phyloP scores from a whole-genome alignment of 805 yeast genomes.

The Saturnispora ahearnii region DNA sequence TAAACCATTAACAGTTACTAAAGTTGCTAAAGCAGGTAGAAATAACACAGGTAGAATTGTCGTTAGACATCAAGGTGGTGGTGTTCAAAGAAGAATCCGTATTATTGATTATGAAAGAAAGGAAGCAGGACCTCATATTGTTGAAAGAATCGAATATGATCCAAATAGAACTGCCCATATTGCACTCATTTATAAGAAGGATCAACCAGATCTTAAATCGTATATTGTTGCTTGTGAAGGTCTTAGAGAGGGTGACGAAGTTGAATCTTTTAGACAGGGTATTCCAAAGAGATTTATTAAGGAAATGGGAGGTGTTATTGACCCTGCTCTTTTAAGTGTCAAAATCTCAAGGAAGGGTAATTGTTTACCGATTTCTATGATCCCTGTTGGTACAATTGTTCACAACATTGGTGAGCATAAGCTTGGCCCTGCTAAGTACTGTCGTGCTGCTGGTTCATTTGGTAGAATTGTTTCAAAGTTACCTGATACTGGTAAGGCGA shows the following conservation, averaged over 20 bases:
- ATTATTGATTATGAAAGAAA: slow-evolving; percentile 67
- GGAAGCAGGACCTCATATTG: slow-evolving; percentile 64
- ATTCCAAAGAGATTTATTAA: slow-evolving; percentile 64
- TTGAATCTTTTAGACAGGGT: slow-evolving; percentile 85
- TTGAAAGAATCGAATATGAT: slow-evolving; percentile 86
- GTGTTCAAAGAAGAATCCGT: slow-evolving; percentile 82
- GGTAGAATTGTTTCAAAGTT: slow-evolving; percentile 79
- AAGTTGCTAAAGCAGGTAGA: slow-evolving; percentile 76
- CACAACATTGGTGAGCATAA: slow-evolving; percentile 78
- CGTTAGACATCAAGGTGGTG: slow-evolving; percentile 95
- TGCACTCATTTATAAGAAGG: slow-evolving; percentile 62
- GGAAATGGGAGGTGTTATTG: slow-evolving; percentile 87
- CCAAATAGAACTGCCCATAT: slow-evolving; percentile 92
- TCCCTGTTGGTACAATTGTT: slow-evolving; percentile 88
- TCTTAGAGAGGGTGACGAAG: slow-evolving; percentile 81
- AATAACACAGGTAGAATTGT: slow-evolving; percentile 83
- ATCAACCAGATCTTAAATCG: slow-evolving; percentile 50
- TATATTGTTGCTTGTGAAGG: slow-evolving; percentile 92
- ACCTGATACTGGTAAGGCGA: slow-evolving; percentile 60
- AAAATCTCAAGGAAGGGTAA: slow-evolving; percentile 89
- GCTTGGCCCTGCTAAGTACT: slow-evolving; percentile 76
- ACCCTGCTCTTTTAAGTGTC: slow-evolving; percentile 82
- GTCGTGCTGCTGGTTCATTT: slow-evolving; percentile 91
- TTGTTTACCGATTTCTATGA: slow-evolving; percentile 85
- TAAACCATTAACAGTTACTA: slow-evolving; percentile 62